phyloP scores from a whole-genome alignment of 2,329 filamentous ascomycete species.

The Colletotrichum sp. region DNA sequence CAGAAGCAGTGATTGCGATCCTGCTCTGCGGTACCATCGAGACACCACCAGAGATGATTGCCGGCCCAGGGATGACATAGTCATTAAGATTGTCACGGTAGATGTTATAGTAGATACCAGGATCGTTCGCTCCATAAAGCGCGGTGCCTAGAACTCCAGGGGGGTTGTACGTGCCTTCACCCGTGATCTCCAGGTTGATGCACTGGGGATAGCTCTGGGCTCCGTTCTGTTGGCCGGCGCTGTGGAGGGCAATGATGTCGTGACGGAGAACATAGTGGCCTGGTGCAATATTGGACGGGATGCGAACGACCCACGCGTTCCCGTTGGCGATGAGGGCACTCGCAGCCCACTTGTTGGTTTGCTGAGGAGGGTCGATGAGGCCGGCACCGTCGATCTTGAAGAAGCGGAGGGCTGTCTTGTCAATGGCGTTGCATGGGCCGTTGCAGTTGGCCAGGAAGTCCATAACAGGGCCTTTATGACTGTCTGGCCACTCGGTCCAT shows the following conservation, averaged over 20 bases:
- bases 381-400: constrained; percentile 51
- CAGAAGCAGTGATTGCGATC: constrained; percentile 21
- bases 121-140: constrained; percentile 57
- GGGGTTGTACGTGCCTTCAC: constrained; percentile 50
- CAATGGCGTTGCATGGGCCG: constrained; percentile 42
- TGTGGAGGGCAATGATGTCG: constrained; percentile 60
- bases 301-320: constrained; percentile 54
- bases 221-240: constrained; percentile 44
- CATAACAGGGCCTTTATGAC: constrained; percentile 52
- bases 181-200: constrained; percentile 61
- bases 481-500: constrained; percentile 55
- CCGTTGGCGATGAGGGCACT: constrained; percentile 54
- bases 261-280: constrained; percentile 62
- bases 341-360: constrained; percentile 41
- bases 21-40: constrained; percentile 23
- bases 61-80: constrained; percentile 30
- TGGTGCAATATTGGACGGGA: constrained; percentile 49
- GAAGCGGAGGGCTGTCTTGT: constrained; percentile 47
- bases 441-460: constrained; percentile 51
- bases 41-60: constrained; percentile 30
- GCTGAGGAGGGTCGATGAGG: constrained; percentile 32
- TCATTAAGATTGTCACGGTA: constrained; percentile 38
- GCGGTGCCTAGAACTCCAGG: constrained; percentile 52
- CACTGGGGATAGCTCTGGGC: constrained; percentile 57
- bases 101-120: constrained; percentile 60